A percentile compares a stretch with the other conserved stretches of the same genome.
These are phyloP conservation scores for Trichophyton simii DNA, from an alignment of 2,329 filamentous ascomycete species.

Conservation along the genomic window DNA sequence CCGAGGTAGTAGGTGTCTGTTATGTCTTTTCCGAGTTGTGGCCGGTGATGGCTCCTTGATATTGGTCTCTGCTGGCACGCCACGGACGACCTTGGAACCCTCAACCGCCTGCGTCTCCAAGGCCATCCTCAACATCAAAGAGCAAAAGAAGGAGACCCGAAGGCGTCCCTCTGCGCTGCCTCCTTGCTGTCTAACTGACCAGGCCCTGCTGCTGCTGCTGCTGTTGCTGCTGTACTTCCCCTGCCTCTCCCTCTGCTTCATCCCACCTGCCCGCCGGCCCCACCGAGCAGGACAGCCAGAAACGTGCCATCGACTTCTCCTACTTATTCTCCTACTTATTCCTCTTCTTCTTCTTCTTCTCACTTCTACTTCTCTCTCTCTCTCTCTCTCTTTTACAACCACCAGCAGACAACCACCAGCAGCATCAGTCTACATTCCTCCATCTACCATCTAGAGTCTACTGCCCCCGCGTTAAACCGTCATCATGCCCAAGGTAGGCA, in stretches of 20 bases:
- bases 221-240: not conserved
- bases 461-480: not conserved
- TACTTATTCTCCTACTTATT: not conserved
- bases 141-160: not conserved
- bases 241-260: not conserved
- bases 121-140: no score
- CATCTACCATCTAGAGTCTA: not conserved
- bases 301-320: not conserved
- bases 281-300: not conserved
- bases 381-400: not conserved
- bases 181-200: not conserved
- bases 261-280: not conserved
- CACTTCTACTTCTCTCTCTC: not conserved
- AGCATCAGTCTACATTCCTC: not conserved
- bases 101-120: no score
- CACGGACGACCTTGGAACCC: no score
- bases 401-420: not conserved
- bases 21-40: not conserved
- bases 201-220: not conserved
- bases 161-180: not conserved
- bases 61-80: no score
- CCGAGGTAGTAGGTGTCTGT: not conserved
- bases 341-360: not conserved
- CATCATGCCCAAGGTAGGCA: conserved; percentile 24
- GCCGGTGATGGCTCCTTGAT: no score